phyloP scores from a whole-genome alignment of 768 basidiomycete genomes.

The Auriscalpium orientale region DNA sequence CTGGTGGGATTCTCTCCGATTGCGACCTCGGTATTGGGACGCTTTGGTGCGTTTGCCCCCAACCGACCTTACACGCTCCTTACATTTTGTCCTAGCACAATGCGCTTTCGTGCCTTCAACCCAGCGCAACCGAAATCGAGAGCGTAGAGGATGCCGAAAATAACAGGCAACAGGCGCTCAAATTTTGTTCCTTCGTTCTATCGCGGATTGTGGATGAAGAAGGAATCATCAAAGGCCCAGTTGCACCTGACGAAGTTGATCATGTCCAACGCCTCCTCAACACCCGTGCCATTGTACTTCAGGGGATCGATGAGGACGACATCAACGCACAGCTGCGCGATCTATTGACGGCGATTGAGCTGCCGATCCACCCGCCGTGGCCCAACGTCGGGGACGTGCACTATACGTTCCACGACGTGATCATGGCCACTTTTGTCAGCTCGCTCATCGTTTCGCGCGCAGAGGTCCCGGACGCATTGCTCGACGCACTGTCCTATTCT shows the following conservation, averaged over 20 bases:
- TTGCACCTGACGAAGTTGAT: neutral
- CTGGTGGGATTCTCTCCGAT: conserved; percentile 34
- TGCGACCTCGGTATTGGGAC: conserved; percentile 27
- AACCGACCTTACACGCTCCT: no score
- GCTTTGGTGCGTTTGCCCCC: conserved; percentile 18
- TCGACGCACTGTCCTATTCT: conserved; percentile 16
- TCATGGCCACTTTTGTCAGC: conserved; percentile 28
- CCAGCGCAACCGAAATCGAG: neutral
- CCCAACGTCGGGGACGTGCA: conserved; percentile 14
- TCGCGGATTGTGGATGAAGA: neutral
- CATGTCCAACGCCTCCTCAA: conserved; percentile 27
- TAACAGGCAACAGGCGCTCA: neutral
- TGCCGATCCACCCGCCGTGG: conserved; percentile 28
- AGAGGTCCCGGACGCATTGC: conserved; percentile 19
- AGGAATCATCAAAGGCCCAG: neutral
- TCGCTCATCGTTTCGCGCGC: conserved; percentile 23
- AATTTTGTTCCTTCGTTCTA: neutral
- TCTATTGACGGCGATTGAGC: conserved; percentile 36
- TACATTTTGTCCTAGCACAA: conserved; percentile 22
- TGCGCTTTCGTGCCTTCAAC: conserved; percentile 23
- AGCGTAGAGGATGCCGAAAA: neutral
- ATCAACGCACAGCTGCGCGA: conserved; percentile 26
- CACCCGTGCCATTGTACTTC: conserved; percentile 31
- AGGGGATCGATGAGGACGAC: conserved; percentile 21
- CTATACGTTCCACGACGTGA: conserved; percentile 30